A percentile compares a stretch with the other conserved stretches of the same genome.
Evolutionary conservation across 108 stramenopile genomes (phyloP).

Genomic region (Cylindrotheca fusiformis): DNA sequence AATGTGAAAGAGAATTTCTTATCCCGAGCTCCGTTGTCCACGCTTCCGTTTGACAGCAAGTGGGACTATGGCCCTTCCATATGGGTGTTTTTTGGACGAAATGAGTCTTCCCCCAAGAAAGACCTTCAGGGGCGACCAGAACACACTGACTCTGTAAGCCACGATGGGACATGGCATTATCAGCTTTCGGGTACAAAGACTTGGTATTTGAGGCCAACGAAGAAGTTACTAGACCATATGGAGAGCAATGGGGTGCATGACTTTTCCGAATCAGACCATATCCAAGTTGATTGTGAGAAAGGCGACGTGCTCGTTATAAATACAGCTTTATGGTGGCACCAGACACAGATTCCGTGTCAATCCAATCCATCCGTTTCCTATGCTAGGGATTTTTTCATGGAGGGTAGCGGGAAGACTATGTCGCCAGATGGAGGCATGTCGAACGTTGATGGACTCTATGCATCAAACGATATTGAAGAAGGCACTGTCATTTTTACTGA

Average conservation of each 20-base stretch:
- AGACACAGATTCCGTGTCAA: constrained; percentile 71
- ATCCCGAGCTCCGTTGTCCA: constrained; percentile 40
- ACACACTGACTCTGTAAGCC: constrained; percentile 84
- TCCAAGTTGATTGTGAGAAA: constrained; percentile 63
- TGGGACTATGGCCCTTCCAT: constrained; percentile 46
- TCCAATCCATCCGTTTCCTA: constrained; percentile 71
- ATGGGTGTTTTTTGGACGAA: constrained; percentile 68
- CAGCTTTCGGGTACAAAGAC: constrained; percentile 75
- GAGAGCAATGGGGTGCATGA: constrained; percentile 2
- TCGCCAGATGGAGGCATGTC: constrained; percentile 45
- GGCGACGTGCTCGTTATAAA: constrained; percentile 82
- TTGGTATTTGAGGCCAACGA: constrained; percentile 78
- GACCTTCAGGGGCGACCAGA: constrained; percentile 70
- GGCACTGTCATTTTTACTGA: constrained; percentile 83
- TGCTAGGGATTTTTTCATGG: constrained; percentile 79
- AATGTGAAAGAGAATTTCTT: constrained; percentile 29
- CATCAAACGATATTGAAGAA: constrained; percentile 65
- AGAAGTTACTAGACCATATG: constrained; percentile 47
- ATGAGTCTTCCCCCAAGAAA: constrained; percentile 5
- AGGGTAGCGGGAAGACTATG: not conserved
- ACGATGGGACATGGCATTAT: constrained; percentile 91
- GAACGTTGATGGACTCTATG: constrained; percentile 87
- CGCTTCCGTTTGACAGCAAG: constrained; percentile 25
- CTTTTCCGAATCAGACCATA: not conserved
- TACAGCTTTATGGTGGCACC: constrained; percentile 86